Evolutionary conservation across 495 filamentous ascomycete genomes (phyloP).

Genomic region (Talaromyces trachyspermus): DNA sequence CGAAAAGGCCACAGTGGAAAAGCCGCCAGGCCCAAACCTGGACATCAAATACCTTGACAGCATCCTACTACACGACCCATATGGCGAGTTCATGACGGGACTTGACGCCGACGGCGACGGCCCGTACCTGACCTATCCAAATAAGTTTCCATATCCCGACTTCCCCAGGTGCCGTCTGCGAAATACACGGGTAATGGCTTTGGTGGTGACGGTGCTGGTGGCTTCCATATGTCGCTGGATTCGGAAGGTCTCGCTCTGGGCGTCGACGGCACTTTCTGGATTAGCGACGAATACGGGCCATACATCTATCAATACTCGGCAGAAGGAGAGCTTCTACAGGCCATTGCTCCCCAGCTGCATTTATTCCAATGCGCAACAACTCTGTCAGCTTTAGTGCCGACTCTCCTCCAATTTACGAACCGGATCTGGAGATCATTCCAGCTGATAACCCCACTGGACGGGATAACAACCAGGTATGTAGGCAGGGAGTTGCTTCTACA

Average conservation of each 20-base stretch:
- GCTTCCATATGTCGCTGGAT: slow-evolving; percentile 56
- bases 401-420: slow-evolving; percentile 57
- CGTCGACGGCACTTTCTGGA: slow-evolving; percentile 61
- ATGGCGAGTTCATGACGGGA: slow-evolving; percentile 62
- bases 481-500: too few relatives aligned
- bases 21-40: slow-evolving; percentile 58
- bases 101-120: slow-evolving; percentile 58
- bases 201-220: slow-evolving; percentile 53
- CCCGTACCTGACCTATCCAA: slow-evolving; percentile 40
- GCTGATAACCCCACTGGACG: slow-evolving; percentile 56
- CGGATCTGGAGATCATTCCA: slow-evolving; percentile 33
- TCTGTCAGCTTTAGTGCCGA: slow-evolving; percentile 50
- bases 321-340: slow-evolving; percentile 52
- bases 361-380: slow-evolving; percentile 60
- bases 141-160: slow-evolving; percentile 21
- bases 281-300: slow-evolving; percentile 75
- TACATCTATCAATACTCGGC: slow-evolving; percentile 62
- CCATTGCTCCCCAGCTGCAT: slow-evolving; percentile 63
- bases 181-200: slow-evolving; percentile 71
- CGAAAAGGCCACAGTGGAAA: slow-evolving; percentile 41
- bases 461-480: slow-evolving; percentile 48
- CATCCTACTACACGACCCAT: slow-evolving; percentile 58
- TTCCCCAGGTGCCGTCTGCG: slow-evolving; percentile 58
- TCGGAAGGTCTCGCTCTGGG: slow-evolving; percentile 64
- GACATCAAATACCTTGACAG: slow-evolving; percentile 58